These are phyloP conservation scores for Aspergillus clavatus DNA, from an alignment of 2,329 filamentous ascomycete species.

Conservation along the genomic window DNA sequence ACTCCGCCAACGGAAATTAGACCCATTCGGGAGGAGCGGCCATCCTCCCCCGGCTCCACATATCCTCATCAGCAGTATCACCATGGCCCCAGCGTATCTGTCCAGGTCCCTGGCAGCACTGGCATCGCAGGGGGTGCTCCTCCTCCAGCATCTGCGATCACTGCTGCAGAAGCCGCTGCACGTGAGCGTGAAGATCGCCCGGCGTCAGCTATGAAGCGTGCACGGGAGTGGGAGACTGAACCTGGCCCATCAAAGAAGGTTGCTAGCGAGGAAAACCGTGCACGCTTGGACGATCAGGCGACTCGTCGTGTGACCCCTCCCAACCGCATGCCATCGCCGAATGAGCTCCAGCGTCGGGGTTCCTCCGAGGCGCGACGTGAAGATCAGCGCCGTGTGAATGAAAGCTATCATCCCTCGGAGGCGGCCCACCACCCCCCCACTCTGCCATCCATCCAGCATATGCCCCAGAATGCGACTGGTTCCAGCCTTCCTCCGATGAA, in stretches of 20 bases:
- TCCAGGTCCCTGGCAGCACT: slow-evolving; percentile 32
- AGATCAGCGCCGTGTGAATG: slow-evolving; percentile 66
- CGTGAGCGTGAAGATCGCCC: slow-evolving; percentile 70
- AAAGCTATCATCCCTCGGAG: slow-evolving; percentile 86
- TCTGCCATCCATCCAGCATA: slow-evolving; percentile 48
- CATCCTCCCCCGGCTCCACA: slow-evolving; percentile 83
- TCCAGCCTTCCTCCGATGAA: slow-evolving; percentile 56
- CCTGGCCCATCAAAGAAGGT: slow-evolving; percentile 68
- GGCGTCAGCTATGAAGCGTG: slow-evolving; percentile 73
- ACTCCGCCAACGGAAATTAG: slow-evolving; percentile 82
- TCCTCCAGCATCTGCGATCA: slow-evolving; percentile 59
- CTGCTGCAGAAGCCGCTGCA: slow-evolving; percentile 63
- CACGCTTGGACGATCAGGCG: slow-evolving; percentile 77
- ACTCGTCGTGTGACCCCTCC: slow-evolving; percentile 66
- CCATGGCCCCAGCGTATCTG: slow-evolving; percentile 63
- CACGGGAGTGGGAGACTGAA: slow-evolving; percentile 90
- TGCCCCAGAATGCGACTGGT: slow-evolving; percentile 44
- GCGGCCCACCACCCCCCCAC: slow-evolving; percentile 77
- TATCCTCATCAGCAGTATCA: slow-evolving; percentile 79
- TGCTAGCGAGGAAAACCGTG: slow-evolving; percentile 80
- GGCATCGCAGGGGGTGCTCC: slow-evolving; percentile 67
- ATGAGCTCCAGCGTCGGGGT: slow-evolving; percentile 67
- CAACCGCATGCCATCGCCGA: slow-evolving; percentile 57
- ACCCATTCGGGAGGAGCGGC: slow-evolving; percentile 74
- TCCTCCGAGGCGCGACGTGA: slow-evolving; percentile 67